Base-by-base conservation (phyloP, 2,329 filamentous ascomycete species). In the Colletotrichum tropicicola region DNA sequence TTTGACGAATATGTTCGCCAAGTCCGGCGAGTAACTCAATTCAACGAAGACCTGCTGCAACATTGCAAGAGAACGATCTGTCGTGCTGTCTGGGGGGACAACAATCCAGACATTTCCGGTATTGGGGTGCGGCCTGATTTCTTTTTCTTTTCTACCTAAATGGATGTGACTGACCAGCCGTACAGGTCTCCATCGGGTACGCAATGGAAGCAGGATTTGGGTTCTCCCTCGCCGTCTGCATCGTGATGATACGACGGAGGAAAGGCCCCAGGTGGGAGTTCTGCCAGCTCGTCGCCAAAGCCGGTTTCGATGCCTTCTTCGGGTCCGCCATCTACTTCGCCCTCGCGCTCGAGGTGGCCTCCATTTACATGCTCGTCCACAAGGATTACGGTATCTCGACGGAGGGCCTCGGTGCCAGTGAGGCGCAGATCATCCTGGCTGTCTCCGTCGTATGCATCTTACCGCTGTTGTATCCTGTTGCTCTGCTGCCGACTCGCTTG, bases 321-420 rank as follows among this genome's bases (percentile, higher is more conserved):
- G 30, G 45, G 5, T 64, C n/a, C 7, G 55, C 47, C 23, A 47
- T 64, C n/a, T 64, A 64, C 27, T 49, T 73, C 43, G 60, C 68
- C 5, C 55, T 71, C 10, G 53, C 70, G 3, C 32, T 71, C 3
- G 68, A 72, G 47, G 45, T 72, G 4, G 70, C 72, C 17, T 63
- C 67, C 0, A 69, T 72, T 5, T 37, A 63, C 9, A 54, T 70
- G 8, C 66, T 73, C 3, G 58, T 68, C 2, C 67, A 65, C 4
- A 71, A 73, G 21, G 70, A 73, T 65, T 71, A 68, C 32, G 69
- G 69, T 6, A 68, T 73, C 27, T 68, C 65, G 21, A 69, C 66
- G 1, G 35, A 28, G 1, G 68, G 70, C 19, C 39, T 73, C 10
- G 68, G 71, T 2, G 69, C 72, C 2, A 67, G 70, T 5, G 72